phyloP scores from a whole-genome alignment of 805 yeast species.

The Kuraishia capsulata region DNA sequence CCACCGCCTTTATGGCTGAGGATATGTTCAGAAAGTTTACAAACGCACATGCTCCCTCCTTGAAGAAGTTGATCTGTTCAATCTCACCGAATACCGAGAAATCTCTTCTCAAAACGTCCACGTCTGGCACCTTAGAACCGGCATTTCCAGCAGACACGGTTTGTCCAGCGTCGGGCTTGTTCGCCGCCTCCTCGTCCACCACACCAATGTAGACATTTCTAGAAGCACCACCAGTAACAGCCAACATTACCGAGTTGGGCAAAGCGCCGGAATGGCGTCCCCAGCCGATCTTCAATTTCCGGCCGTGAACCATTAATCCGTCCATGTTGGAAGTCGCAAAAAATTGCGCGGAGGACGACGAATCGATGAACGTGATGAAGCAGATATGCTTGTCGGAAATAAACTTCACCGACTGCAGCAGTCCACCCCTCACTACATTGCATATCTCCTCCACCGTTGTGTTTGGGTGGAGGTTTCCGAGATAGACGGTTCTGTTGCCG shows the following conservation, averaged over 20 bases:
- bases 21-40: slow-evolving; percentile 57
- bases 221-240: slow-evolving; percentile 67
- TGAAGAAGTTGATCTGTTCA: slow-evolving; percentile 69
- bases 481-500: slow-evolving; percentile 60
- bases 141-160: slow-evolving; percentile 12
- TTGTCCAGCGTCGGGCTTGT: slow-evolving; percentile 21
- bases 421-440: slow-evolving; percentile 72
- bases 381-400: slow-evolving; percentile 49
- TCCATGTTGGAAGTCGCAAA: slow-evolving; percentile 50
- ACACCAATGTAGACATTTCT: slow-evolving; percentile 71
- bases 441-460: slow-evolving; percentile 68
- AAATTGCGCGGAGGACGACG: slow-evolving; percentile 57
- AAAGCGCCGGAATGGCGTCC: slow-evolving; percentile 61
- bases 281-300: slow-evolving; percentile 63
- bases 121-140: slow-evolving; percentile 30
- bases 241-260: slow-evolving; percentile 42
- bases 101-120: slow-evolving; percentile 44
- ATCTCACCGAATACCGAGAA: slow-evolving; percentile 58
- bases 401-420: slow-evolving; percentile 48
- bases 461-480: slow-evolving; percentile 57
- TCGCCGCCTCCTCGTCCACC: slow-evolving; percentile 27
- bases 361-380: slow-evolving; percentile 61
- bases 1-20: slow-evolving; percentile 57
- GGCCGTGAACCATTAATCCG: slow-evolving; percentile 53
- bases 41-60: slow-evolving; percentile 66